Conservation (phyloP, 2,329 filamentous ascomycete species). For the Calonectria pseudoturangicola region DNA sequence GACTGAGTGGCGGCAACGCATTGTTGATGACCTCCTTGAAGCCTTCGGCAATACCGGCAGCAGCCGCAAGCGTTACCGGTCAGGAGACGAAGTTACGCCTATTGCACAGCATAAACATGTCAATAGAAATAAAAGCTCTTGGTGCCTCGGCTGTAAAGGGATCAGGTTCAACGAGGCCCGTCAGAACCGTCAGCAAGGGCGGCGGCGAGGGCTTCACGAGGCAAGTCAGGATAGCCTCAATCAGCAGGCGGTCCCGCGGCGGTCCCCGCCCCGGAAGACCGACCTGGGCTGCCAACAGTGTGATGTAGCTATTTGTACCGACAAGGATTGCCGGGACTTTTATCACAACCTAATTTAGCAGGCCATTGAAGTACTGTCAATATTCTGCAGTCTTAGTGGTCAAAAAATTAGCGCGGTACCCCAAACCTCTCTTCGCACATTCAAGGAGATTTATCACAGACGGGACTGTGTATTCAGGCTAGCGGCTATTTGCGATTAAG, state of each 20-base stretch:
- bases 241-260: no score
- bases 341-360: constrained; percentile 18
- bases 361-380: neutral
- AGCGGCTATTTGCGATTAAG: no score
- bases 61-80: neutral
- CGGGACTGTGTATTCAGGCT: no score
- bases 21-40: constrained; percentile 13
- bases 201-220: neutral
- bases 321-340: constrained; percentile 1
- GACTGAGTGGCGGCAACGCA: constrained; percentile 26
- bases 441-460: no score
- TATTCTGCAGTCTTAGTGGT: constrained; percentile 15
- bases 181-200: neutral
- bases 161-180: neutral
- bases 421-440: neutral
- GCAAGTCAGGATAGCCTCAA: neutral
- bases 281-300: neutral
- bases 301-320: constrained; percentile 23
- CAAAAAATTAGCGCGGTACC: neutral
- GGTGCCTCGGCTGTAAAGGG: constrained; percentile 1
- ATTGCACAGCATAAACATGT: constrained; percentile 15
- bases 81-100: constrained; percentile 15
- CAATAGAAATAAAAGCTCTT: constrained; percentile 1
- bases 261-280: neutral
- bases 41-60: neutral